Percentiles rank a stretch among this genome's conserved stretches.
These are phyloP conservation scores for Wickerhamomyces mucosus DNA, from an alignment of 805 yeast genomes.

Conservation along the genomic window DNA sequence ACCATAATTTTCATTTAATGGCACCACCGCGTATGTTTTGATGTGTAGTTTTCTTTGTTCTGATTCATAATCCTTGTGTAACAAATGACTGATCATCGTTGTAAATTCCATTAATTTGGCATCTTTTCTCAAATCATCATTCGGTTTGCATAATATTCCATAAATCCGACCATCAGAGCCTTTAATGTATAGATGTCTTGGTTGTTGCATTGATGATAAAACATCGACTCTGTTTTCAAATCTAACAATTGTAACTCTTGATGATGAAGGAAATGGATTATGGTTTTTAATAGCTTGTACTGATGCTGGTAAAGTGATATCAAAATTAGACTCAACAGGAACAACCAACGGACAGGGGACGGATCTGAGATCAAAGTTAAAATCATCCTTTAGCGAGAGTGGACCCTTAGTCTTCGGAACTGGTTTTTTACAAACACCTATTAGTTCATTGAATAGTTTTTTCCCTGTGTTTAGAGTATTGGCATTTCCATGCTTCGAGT, in stretches of 20 bases:
- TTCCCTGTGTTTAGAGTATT: conserved; percentile 11
- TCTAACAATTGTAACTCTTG: conserved; percentile 43
- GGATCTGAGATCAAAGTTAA: conserved; percentile 29
- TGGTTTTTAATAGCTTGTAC: conserved; percentile 31
- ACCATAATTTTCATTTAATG: conserved; percentile 80
- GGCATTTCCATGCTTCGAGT: conserved; percentile 14
- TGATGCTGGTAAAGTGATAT: conserved; percentile 49
- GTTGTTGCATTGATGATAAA: conserved; percentile 78
- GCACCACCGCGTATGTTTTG: conserved; percentile 79
- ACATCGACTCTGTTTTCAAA: conserved; percentile 64
- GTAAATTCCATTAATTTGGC: conserved; percentile 89
- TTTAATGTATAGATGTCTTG: conserved; percentile 61
- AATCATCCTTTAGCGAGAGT: conserved; percentile 27
- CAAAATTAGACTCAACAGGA: conserved; percentile 65
- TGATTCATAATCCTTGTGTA: conserved; percentile 60
- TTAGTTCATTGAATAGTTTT: conserved; percentile 19
- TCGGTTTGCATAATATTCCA: conserved; percentile 69
- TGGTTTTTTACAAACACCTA: conserved; percentile 16
- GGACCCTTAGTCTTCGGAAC: conserved; percentile 9
- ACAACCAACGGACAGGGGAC: conserved; percentile 52
- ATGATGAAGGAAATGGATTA: conserved; percentile 35
- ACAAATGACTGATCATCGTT: conserved; percentile 68
- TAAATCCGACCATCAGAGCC: conserved; percentile 77
- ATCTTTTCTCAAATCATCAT: conserved; percentile 92
- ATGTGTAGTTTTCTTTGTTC: conserved; percentile 63